Percentiles rank a stretch among this genome's conserved stretches.
Conservation (phyloP, 768 basidiomycete genomes). For the Lyophyllum decastes region DNA sequence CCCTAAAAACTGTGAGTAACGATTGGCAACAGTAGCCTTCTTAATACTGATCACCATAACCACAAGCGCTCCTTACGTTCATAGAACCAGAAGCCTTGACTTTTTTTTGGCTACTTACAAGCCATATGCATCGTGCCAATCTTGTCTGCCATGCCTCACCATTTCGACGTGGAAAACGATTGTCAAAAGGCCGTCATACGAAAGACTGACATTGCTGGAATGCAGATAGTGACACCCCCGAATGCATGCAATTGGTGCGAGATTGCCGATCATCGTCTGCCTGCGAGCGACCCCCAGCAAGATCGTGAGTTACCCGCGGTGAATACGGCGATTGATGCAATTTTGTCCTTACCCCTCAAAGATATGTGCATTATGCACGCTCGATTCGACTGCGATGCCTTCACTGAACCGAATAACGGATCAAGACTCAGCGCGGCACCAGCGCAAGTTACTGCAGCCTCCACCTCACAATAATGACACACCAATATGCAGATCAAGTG, state of each 20-base stretch:
- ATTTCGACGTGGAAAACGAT: neutral
- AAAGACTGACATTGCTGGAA: neutral
- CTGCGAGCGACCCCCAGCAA: slow-evolving; percentile 17
- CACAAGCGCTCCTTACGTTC: too few relatives aligned
- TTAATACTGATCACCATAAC: neutral
- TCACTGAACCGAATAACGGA: slow-evolving; percentile 9
- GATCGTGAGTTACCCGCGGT: slow-evolving; percentile 2
- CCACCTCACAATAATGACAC: neutral
- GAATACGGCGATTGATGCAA: too few relatives aligned
- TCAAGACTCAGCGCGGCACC: neutral
- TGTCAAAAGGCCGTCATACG: neutral
- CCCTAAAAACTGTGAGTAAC: neutral
- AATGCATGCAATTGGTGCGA: neutral
- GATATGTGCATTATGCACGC: neutral
- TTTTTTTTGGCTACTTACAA: neutral
- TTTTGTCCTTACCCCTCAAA: slow-evolving; percentile 11
- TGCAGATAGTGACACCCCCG: neutral
- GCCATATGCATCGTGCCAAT: neutral
- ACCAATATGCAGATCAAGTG: neutral
- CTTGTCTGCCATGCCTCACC: neutral
- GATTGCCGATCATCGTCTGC: neutral
- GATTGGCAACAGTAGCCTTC: neutral
- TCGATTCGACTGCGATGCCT: neutral
- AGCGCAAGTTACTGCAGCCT: neutral
- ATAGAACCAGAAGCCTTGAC: neutral